Evolutionary conservation across 768 basidiomycete species (phyloP).

Genomic region (Tephrocybe rancida): DNA sequence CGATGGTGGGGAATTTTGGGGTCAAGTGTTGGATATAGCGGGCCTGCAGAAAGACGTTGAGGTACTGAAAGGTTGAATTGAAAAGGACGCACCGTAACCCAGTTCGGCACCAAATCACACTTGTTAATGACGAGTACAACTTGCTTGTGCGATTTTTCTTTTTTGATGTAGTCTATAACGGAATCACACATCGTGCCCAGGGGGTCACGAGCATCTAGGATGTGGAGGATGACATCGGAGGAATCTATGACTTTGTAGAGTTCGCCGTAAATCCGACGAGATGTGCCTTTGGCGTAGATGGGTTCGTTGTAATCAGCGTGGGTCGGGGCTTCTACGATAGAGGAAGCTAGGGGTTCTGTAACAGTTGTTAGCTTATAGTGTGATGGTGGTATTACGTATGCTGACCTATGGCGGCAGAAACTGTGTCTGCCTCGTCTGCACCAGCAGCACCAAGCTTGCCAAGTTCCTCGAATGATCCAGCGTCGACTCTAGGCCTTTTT

Average conservation of each 20-base stretch:
- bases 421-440: conserved; percentile 53
- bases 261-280: conserved; percentile 94
- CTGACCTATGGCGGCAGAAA: conserved; percentile 49
- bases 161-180: conserved; percentile 88
- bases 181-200: conserved; percentile 94
- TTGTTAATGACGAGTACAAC: conserved; percentile 97
- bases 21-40: conserved; percentile 96
- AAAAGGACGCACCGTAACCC: conserved; percentile 84
- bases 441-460: conserved; percentile 62
- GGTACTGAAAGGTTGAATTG: conserved; percentile 2
- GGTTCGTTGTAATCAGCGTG: conserved; percentile 87
- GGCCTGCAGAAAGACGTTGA: conserved; percentile 51
- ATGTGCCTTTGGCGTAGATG: conserved; percentile 94
- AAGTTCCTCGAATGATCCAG: conserved; percentile 92
- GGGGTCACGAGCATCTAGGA: conserved; percentile 95
- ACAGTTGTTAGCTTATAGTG: background rate
- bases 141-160: conserved; percentile 98
- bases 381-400: background rate
- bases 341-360: conserved; percentile 50
- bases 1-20: conserved; percentile 93
- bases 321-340: conserved; percentile 54
- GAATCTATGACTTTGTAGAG: conserved; percentile 99
- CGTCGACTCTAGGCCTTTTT: conserved; percentile 84
- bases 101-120: conserved; percentile 97
- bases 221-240: conserved; percentile 93